Evolutionary conservation across 768 basidiomycete species (phyloP).

Genomic region (Lactarius sp.): DNA sequence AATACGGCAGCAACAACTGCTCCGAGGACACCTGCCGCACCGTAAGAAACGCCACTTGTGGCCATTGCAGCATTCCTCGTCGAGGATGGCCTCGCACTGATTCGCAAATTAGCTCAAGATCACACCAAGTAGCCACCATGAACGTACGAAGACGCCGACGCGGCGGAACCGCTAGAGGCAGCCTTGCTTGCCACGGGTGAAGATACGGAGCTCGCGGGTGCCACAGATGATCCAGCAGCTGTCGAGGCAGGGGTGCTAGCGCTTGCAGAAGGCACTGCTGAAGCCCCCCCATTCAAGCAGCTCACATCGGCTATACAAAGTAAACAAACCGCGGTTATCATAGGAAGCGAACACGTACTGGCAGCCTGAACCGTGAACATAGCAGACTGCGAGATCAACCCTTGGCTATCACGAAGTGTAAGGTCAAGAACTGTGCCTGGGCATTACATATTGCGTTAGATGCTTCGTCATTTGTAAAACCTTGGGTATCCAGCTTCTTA

Average conservation of each 20-base stretch:
- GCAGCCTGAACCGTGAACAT: slow-evolving; percentile 46
- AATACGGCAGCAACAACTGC: slow-evolving; percentile 39
- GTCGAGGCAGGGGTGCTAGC: slow-evolving; percentile 6
- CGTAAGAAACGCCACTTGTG: slow-evolving; percentile 34
- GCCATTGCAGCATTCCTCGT: slow-evolving; percentile 35
- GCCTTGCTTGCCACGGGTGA: not conserved
- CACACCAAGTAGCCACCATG: too few relatives aligned
- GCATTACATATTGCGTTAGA: not conserved
- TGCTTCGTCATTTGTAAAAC: not conserved
- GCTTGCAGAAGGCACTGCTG: not conserved
- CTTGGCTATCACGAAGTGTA: slow-evolving; percentile 48
- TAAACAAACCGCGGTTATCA: not conserved
- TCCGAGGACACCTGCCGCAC: slow-evolving; percentile 38
- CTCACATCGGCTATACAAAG: slow-evolving; percentile 31
- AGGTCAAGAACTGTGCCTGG: slow-evolving; percentile 53
- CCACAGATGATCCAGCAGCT: not conserved
- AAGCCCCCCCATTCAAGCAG: slow-evolving; percentile 34
- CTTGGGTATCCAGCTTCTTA: slow-evolving; percentile 1
- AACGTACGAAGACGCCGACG: slow-evolving; percentile 11
- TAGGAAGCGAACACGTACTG: slow-evolving; percentile 6
- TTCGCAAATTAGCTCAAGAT: not conserved
- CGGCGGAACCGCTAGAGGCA: not conserved
- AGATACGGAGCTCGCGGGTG: not conserved
- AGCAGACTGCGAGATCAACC: slow-evolving; percentile 42
- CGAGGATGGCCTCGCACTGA: not conserved